A percentile compares a stretch with the other conserved stretches of the same genome.
These are phyloP conservation scores for Salix brachista DNA, from an alignment of 345 rosid genomes.

Conservation along the genomic window DNA sequence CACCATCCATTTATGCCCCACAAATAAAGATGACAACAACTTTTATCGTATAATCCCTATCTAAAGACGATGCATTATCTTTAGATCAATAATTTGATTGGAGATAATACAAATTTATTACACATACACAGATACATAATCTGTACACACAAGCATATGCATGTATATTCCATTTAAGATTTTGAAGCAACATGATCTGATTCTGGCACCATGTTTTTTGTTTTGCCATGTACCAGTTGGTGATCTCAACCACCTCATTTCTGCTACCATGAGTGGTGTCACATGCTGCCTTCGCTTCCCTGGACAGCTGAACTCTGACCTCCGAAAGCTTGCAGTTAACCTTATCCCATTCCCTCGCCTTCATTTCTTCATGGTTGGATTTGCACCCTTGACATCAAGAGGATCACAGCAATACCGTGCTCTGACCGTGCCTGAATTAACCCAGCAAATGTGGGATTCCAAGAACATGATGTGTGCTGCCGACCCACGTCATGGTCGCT, in stretches of 20 bases:
- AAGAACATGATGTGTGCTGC: constrained; percentile 31
- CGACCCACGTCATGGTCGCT: constrained; percentile 26
- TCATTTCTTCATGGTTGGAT: constrained; percentile 27
- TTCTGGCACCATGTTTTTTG: background rate
- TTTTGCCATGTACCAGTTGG: constrained; percentile 14
- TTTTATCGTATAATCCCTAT: background rate
- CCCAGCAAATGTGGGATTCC: constrained; percentile 28
- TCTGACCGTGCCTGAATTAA: constrained; percentile 26
- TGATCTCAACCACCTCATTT: constrained; percentile 27
- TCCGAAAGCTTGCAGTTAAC: constrained; percentile 25
- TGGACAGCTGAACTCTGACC: constrained; percentile 27
- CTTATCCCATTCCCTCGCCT: constrained; percentile 28
- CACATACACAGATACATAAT: background rate
- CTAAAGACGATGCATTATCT: background rate
- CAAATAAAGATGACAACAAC: background rate
- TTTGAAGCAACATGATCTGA: background rate
- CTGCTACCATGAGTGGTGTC: constrained; percentile 29
- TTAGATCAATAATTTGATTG: background rate
- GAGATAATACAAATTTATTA: background rate
- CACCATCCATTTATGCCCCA: background rate
- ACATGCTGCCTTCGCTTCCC: constrained; percentile 29
- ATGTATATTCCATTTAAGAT: background rate
- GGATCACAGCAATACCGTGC: constrained; percentile 27
- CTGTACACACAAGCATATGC: background rate
- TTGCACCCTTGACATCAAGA: constrained; percentile 26